These are phyloP conservation scores for Starmera pachycereana DNA, from an alignment of 805 yeast species.

Conservation along the genomic window DNA sequence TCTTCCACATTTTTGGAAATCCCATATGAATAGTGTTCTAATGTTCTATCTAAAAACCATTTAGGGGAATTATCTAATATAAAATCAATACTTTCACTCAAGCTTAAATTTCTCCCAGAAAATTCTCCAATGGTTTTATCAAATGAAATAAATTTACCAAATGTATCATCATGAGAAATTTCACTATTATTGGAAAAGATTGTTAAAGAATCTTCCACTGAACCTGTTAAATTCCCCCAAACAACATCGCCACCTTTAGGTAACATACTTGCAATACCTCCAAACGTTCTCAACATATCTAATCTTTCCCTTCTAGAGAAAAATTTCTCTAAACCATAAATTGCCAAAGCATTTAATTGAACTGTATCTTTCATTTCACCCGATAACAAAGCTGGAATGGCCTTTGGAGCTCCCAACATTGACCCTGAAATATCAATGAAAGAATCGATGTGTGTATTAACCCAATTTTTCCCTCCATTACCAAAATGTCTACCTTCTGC, in stretches of 20 bases:
- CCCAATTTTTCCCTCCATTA: slow-evolving; percentile 88
- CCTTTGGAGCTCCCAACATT: slow-evolving; percentile 89
- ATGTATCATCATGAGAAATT: slow-evolving; percentile 29
- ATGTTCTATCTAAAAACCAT: slow-evolving; percentile 63
- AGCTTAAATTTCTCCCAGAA: slow-evolving; percentile 46
- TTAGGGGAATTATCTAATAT: slow-evolving; percentile 56
- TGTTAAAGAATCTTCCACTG: slow-evolving; percentile 46
- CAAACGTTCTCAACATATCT: slow-evolving; percentile 76
- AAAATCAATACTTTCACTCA: slow-evolving; percentile 58
- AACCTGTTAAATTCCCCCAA: slow-evolving; percentile 76
- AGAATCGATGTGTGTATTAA: slow-evolving; percentile 72
- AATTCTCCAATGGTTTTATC: slow-evolving; percentile 31
- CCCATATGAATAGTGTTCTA: slow-evolving; percentile 72
- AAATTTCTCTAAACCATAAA: slow-evolving; percentile 89
- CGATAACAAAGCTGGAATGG: slow-evolving; percentile 82
- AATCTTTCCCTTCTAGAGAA: slow-evolving; percentile 84
- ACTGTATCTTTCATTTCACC: slow-evolving; percentile 99
- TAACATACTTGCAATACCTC: slow-evolving; percentile 92
- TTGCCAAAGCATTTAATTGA: slow-evolving; percentile 84
- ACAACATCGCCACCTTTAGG: slow-evolving; percentile 90
- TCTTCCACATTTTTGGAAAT: slow-evolving; percentile 51
- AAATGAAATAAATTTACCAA: slow-evolving; percentile 70
- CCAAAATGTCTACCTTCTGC: slow-evolving; percentile 75
- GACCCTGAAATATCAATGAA: slow-evolving; percentile 85
- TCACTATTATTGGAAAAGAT: slow-evolving; percentile 5